Base-by-base conservation (phyloP, 768 basidiomycete genomes). In the Clavaria fumosa region DNA sequence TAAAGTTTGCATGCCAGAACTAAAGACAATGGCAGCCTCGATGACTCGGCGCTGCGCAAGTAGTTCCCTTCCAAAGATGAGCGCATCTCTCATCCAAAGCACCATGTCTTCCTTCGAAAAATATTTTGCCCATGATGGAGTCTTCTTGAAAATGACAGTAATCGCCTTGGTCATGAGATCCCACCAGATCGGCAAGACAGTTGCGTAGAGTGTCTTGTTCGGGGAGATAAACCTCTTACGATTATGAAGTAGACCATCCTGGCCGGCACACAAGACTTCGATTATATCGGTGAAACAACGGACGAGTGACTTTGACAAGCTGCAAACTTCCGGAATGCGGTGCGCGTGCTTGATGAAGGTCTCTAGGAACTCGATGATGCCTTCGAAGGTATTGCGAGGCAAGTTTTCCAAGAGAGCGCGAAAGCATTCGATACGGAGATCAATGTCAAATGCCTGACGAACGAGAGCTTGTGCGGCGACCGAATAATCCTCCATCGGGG, bases 31-130 rank as follows among this genome's bases (percentile, higher is more conserved):
- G 7, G 79, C 78, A 19, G 62, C 64, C 54, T 93, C 89, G 43
- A 99, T 74, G 7, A 78, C 70, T 30, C 75, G 62, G 57, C 88
- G 73, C 45, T 88, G 77, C 2, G 74, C 78, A 33, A 95, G 58
- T 63, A 95, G 69, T 48, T 91, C 83, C 46, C 81, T 61, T 6
- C 80, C 90, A 49, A 95, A 89, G 45, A 97, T 90, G 36, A 97
- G 66, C 2, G 91, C 95, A 52, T 97, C 95, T 39, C 91, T 74
- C 95, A 99, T 97, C 95, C 95, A 99, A 22, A 76, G 70, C 10
- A 82, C 69, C 91, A 99, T 95, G 39, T 77, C 75, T 19, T 76
- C 70, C 47, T 72, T 75, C 38, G 82, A 78, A 54, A 84, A 84
- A 53, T 68, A 79, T 5, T 62, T 54, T 0, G 95, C 71, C 95